phyloP scores from a whole-genome alignment of 176 grass and related monocot genomes.

The Raddia distichophylla region DNA sequence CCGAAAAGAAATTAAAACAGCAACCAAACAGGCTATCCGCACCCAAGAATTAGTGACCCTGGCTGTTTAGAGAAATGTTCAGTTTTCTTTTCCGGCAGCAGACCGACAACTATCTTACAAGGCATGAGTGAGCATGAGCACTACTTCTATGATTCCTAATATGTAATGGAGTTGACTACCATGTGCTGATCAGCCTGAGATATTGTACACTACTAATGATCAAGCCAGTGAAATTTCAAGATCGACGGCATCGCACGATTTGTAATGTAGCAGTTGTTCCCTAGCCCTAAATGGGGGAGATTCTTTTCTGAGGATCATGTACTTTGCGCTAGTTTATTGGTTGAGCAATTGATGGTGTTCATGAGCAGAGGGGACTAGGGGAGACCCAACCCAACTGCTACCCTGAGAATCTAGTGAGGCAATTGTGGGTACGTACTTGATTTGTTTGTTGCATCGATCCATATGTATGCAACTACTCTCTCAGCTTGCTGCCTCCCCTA shows the following conservation, averaged over 20 bases:
- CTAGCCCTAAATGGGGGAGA: constrained; percentile 34
- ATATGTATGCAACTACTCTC: constrained; percentile 17
- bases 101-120: neutral
- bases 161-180: constrained; percentile 23
- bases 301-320: constrained; percentile 28
- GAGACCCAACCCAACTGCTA: constrained; percentile 38
- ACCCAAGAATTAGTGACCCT: neutral
- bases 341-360: constrained; percentile 27
- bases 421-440: constrained; percentile 30
- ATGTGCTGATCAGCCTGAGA: constrained; percentile 33
- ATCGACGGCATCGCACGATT: constrained; percentile 13
- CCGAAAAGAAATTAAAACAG: constrained; percentile 25
- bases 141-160: constrained; percentile 22
- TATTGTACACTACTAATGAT: constrained; percentile 22
- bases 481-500: neutral
- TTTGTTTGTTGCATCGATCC: constrained; percentile 32
- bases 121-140: constrained; percentile 4
- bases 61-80: constrained; percentile 16
- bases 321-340: constrained; percentile 50
- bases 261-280: constrained; percentile 40
- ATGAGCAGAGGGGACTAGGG: constrained; percentile 10
- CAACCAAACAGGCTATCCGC: neutral
- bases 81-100: constrained; percentile 18
- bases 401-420: constrained; percentile 43
- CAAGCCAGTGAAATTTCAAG: constrained; percentile 17